Conservation (phyloP, 805 yeast species). For the Teunomyces gatunensis region DNA sequence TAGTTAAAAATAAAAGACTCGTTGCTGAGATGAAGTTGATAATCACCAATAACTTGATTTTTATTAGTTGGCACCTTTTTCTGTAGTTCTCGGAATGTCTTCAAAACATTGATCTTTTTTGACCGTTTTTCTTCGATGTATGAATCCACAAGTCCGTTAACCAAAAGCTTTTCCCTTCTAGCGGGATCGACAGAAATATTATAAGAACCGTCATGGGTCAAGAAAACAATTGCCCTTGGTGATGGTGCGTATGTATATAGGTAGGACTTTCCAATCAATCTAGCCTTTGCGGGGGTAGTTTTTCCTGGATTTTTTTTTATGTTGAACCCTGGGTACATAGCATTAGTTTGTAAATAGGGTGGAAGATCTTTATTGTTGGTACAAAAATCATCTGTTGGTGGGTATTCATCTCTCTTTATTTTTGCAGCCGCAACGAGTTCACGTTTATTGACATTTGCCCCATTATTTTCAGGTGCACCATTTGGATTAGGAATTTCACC, state of each 20-base stretch:
- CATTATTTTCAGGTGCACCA: too few species aligned
- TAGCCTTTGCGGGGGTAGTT: slow-evolving; percentile 14
- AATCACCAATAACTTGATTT: slow-evolving; percentile 23
- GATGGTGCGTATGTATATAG: slow-evolving; percentile 28
- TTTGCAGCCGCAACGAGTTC: not conserved
- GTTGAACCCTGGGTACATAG: slow-evolving; percentile 20
- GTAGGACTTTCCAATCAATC: slow-evolving; percentile 19
- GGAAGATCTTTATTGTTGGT: slow-evolving; percentile 16
- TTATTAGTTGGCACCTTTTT: slow-evolving; percentile 15
- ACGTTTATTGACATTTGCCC: slow-evolving; percentile 4
- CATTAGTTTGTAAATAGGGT: slow-evolving; percentile 9
- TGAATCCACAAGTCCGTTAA: slow-evolving; percentile 22
- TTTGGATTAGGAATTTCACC: not conserved
- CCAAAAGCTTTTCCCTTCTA: slow-evolving; percentile 14
- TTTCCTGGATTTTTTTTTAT: slow-evolving; percentile 14
- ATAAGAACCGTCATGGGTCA: slow-evolving; percentile 34
- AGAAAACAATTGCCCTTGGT: slow-evolving; percentile 24
- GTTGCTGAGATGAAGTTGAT: slow-evolving; percentile 25
- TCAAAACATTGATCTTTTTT: slow-evolving; percentile 14
- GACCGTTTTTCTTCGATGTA: slow-evolving; percentile 11
- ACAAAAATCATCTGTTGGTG: slow-evolving; percentile 17
- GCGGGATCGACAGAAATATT: slow-evolving; percentile 17
- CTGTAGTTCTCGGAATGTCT: slow-evolving; percentile 22
- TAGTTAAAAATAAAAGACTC: slow-evolving; percentile 26
- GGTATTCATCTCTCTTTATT: not conserved